A percentile compares a stretch with the other conserved stretches of the same genome.
Evolutionary conservation across 192 early-diverging fungal species (phyloP).

Genomic region (Neocallimastix lanati): DNA sequence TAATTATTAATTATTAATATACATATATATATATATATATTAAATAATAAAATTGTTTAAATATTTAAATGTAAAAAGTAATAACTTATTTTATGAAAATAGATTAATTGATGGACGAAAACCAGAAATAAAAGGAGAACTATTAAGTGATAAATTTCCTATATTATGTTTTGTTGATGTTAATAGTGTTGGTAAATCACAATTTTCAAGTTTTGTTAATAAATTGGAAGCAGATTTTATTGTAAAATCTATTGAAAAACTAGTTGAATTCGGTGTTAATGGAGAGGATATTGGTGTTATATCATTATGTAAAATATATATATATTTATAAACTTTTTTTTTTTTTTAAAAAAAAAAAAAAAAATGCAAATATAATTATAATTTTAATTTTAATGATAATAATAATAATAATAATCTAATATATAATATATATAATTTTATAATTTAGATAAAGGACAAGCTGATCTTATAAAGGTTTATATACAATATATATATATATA

Average conservation of each 20-base stretch:
- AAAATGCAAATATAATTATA: no score
- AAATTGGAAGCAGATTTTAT: slow-evolving; percentile 23
- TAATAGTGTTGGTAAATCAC: not conserved
- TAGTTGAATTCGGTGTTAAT: slow-evolving; percentile 21
- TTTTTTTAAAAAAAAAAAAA: no score
- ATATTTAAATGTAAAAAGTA: not conserved
- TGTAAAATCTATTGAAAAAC: slow-evolving; percentile 12
- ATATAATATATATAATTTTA: no score
- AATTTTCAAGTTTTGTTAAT: slow-evolving; percentile 24
- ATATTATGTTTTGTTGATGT: not conserved
- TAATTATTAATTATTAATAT: no score
- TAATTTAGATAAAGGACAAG: slow-evolving; percentile 47
- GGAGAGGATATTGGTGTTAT: slow-evolving; percentile 44
- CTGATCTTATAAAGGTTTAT: slow-evolving; percentile 18
- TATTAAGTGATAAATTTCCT: not conserved
- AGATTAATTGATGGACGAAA: not conserved
- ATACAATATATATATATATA: no score
- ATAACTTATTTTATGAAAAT: not conserved
- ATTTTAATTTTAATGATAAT: no score
- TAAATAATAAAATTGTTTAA: no score
- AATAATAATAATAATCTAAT: no score
- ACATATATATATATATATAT: no score
- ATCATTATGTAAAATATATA: slow-evolving; percentile 32
- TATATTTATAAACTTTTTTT: no score
- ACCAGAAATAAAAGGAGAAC: not conserved